These are phyloP conservation scores for Paxillus involutus DNA, from an alignment of 768 basidiomycete genomes.

Conservation along the genomic window DNA sequence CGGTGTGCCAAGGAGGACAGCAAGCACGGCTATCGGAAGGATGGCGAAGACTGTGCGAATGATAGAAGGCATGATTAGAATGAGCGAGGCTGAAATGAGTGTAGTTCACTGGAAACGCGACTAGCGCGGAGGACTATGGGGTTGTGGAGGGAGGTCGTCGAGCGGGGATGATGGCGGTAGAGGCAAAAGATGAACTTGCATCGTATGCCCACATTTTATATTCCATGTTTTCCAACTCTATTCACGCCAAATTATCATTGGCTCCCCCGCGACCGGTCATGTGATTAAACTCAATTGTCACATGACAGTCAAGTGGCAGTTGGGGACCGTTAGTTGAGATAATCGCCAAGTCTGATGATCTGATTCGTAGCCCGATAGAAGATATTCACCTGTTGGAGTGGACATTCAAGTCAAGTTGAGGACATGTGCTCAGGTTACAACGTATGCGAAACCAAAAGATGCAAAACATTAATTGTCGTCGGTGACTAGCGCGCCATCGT, in stretches of 20 bases:
- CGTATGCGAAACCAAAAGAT: background rate
- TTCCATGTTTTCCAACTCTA: background rate
- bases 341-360: too few species aligned
- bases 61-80: conserved; percentile 32
- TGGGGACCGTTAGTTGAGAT: too few species aligned
- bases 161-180: conserved; percentile 18
- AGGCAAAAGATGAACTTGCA: conserved; percentile 1
- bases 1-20: conserved; percentile 31
- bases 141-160: conserved; percentile 9
- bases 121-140: conserved; percentile 27
- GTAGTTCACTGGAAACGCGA: conserved; percentile 21
- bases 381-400: too few species aligned
- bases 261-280: conserved; percentile 5
- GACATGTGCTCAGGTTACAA: background rate
- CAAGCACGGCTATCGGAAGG: conserved; percentile 40
- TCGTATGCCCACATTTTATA: background rate
- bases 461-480: background rate
- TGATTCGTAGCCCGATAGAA: too few species aligned
- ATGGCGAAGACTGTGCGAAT: conserved; percentile 40
- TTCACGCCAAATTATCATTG: conserved; percentile 3
- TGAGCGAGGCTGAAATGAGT: conserved; percentile 12
- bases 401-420: background rate
- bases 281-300: conserved; percentile 8
- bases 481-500: too few species aligned
- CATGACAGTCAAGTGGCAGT: background rate